Conservation (phyloP, 768 basidiomycete genomes). For the Thelephora ganbajun region DNA sequence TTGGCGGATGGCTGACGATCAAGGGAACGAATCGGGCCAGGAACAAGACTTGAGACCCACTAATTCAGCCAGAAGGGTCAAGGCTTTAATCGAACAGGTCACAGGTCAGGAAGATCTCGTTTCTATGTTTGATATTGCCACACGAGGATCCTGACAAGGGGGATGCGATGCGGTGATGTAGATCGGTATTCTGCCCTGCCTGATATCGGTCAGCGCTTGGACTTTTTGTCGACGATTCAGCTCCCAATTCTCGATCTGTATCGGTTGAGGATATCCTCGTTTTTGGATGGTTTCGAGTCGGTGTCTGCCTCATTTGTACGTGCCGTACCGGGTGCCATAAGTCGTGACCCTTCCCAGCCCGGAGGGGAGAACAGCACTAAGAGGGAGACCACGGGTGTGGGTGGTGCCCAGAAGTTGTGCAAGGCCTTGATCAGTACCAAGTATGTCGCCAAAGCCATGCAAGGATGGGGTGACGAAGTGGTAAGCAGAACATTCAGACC, state of each 20-base stretch:
- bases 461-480: slow-evolving; percentile 80
- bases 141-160: too few relatives aligned
- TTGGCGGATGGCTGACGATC: slow-evolving; percentile 70
- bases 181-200: slow-evolving; percentile 91
- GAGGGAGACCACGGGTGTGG: slow-evolving; percentile 67
- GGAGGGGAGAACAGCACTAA: slow-evolving; percentile 28
- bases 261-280: slow-evolving; percentile 60
- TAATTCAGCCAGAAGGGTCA: slow-evolving; percentile 70
- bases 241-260: slow-evolving; percentile 74
- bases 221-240: slow-evolving; percentile 78
- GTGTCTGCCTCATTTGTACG: slow-evolving; percentile 79
- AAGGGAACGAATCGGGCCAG: slow-evolving; percentile 29
- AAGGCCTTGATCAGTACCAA: slow-evolving; percentile 77
- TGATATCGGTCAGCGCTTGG: slow-evolving; percentile 55
- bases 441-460: slow-evolving; percentile 57
- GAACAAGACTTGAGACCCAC: slow-evolving; percentile 48
- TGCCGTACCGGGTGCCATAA: slow-evolving; percentile 83
- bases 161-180: slow-evolving; percentile 15
- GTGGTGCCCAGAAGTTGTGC: slow-evolving; percentile 71
- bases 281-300: slow-evolving; percentile 89
- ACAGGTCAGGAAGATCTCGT: slow-evolving; percentile 43
- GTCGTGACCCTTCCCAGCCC: slow-evolving; percentile 23
- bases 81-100: slow-evolving; percentile 81
- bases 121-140: neutral
- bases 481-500: too few relatives aligned